Percentiles rank a stretch among this genome's conserved stretches.
Conservation (phyloP, 208 protist species). For the Phytomonas francai region DNA sequence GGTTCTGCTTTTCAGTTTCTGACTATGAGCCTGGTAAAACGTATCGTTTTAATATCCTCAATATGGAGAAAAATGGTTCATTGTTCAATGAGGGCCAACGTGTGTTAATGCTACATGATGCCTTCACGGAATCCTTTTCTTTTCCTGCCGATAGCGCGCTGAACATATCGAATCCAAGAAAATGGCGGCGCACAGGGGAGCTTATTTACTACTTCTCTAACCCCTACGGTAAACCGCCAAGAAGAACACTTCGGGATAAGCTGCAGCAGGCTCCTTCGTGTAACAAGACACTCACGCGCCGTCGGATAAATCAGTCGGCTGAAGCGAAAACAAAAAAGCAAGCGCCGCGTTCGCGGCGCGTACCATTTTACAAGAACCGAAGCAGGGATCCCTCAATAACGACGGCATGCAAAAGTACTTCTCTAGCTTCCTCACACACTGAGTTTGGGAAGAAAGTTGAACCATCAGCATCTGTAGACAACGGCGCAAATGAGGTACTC, state of each 20-base stretch:
- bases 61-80: slow-evolving; percentile 92
- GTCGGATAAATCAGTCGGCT: background rate
- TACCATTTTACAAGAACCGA: background rate
- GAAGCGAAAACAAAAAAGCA: background rate
- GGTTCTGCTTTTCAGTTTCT: slow-evolving; percentile 93
- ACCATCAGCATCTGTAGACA: background rate
- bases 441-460: background rate
- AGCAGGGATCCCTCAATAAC: background rate
- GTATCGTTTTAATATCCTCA: slow-evolving; percentile 96
- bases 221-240: slow-evolving; percentile 45
- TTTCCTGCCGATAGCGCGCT: background rate
- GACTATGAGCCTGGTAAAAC: slow-evolving; percentile 48
- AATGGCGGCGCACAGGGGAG: slow-evolving; percentile 56
- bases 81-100: slow-evolving; percentile 94
- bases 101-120: slow-evolving; percentile 85
- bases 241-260: slow-evolving; percentile 13
- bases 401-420: background rate
- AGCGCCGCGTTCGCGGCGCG: slow-evolving; percentile 8
- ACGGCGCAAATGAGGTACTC: slow-evolving; percentile 9
- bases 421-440: background rate
- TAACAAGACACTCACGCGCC: background rate
- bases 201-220: slow-evolving; percentile 84
- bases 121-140: slow-evolving; percentile 6
- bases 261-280: background rate
- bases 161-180: background rate